These are phyloP conservation scores for Canavalia gladiata DNA, from an alignment of 306 rosid species.

Conservation along the genomic window DNA sequence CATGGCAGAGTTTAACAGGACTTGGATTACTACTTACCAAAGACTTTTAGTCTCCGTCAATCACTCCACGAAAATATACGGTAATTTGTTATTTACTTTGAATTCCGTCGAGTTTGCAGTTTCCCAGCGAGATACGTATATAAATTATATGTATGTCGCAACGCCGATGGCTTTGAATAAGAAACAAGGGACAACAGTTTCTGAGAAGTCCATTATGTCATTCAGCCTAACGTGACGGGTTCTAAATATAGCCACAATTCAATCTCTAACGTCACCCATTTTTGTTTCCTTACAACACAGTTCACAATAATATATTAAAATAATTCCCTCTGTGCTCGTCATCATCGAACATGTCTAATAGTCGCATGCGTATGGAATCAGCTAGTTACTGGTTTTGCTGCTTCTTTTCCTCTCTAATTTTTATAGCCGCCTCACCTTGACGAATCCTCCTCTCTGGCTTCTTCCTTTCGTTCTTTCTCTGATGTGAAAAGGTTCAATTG, in stretches of 20 bases:
- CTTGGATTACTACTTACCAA: conserved; percentile 4
- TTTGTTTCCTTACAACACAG: not conserved
- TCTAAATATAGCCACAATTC: not conserved
- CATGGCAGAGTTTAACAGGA: not conserved
- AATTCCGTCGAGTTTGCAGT: not conserved
- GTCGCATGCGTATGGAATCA: conserved; percentile 1
- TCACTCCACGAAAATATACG: conserved; percentile 33
- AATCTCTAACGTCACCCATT: conserved; percentile 20
- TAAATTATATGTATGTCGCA: not conserved
- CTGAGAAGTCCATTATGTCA: conserved; percentile 1
- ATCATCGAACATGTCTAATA: not conserved
- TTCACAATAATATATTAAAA: too few species aligned
- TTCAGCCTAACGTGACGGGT: not conserved
- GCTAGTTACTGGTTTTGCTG: not conserved
- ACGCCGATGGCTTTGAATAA: conserved; percentile 32
- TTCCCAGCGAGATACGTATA: too few species aligned
- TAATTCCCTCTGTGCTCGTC: not conserved
- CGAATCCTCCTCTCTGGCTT: too few species aligned
- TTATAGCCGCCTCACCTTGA: too few species aligned
- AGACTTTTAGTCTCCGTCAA: conserved; percentile 43
- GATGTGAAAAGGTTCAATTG: too few species aligned
- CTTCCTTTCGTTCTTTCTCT: too few species aligned
- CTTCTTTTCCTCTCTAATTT: too few species aligned
- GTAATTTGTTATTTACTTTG: not conserved
- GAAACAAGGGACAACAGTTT: too few species aligned